Conservation (phyloP, 1,284 basidiomycete species). For the Ganoderma meredithae region DNA sequence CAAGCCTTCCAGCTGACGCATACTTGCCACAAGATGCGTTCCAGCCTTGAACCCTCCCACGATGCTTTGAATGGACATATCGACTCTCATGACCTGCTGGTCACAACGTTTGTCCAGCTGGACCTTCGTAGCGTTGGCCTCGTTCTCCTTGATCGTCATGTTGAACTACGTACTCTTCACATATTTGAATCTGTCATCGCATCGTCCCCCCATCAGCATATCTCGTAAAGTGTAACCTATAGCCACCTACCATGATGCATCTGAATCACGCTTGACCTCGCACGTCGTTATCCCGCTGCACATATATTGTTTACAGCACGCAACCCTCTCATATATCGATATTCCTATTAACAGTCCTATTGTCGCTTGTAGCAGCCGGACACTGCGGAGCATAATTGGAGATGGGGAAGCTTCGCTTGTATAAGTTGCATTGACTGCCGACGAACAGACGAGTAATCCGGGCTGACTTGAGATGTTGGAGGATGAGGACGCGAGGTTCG, state of each 20-base stretch:
- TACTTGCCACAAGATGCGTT: slow-evolving; percentile 54
- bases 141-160: slow-evolving; percentile 28
- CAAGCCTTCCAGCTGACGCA: slow-evolving; percentile 41
- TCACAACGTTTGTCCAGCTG: slow-evolving; percentile 17
- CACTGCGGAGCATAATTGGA: slow-evolving; percentile 9
- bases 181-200: neutral
- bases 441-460: neutral
- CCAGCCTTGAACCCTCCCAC: slow-evolving; percentile 37
- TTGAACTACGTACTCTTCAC: slow-evolving; percentile 28
- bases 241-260: slow-evolving; percentile 27
- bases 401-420: neutral
- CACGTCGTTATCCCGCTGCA: slow-evolving; percentile 29
- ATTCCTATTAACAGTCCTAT: slow-evolving; percentile 9
- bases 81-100: slow-evolving; percentile 21
- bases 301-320: slow-evolving; percentile 30
- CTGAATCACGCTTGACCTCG: slow-evolving; percentile 28
- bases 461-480: slow-evolving; percentile 2
- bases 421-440: neutral
- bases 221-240: slow-evolving; percentile 33
- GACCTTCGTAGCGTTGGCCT: slow-evolving; percentile 18
- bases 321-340: slow-evolving; percentile 26
- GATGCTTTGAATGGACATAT: slow-evolving; percentile 28
- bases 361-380: slow-evolving; percentile 9
- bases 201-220: slow-evolving; percentile 21
- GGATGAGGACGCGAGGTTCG: neutral